A percentile compares a stretch with the other conserved stretches of the same genome.
These are phyloP conservation scores for Aspergillus costaricaensis DNA, from an alignment of 2,329 filamentous ascomycete species.

Conservation along the genomic window DNA sequence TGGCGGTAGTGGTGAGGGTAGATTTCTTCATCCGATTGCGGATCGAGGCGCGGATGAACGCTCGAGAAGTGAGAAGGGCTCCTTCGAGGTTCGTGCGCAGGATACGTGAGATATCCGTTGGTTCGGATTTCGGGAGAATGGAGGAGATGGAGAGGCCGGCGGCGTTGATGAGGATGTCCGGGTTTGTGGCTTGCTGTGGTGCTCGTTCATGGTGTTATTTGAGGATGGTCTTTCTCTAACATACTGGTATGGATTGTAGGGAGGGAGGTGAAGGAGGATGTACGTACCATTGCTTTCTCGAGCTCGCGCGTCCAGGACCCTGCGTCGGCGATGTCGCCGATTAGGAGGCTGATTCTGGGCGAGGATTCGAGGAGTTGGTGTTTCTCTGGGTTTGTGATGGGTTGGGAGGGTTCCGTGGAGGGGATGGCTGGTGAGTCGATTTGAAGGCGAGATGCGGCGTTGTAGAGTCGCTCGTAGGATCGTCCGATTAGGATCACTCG, in stretches of 20 bases:
- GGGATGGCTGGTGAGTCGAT: neutral
- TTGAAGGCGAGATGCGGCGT: slow-evolving; percentile 35
- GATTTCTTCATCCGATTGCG: slow-evolving; percentile 30
- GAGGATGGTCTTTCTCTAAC: no score
- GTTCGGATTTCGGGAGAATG: slow-evolving; percentile 59
- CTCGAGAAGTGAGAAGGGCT: slow-evolving; percentile 43
- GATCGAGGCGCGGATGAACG: slow-evolving; percentile 39
- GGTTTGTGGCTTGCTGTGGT: slow-evolving; percentile 12
- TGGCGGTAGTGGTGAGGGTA: no score
- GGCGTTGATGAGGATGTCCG: slow-evolving; percentile 73
- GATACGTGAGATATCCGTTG: slow-evolving; percentile 57
- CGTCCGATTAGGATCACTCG: slow-evolving; percentile 64
- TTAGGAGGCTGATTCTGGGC: slow-evolving; percentile 30
- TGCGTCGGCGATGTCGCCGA: slow-evolving; percentile 42
- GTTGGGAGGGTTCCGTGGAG: neutral
- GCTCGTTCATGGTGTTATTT: no score
- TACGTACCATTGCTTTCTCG: slow-evolving; percentile 41
- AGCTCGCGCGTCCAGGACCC: slow-evolving; percentile 38
- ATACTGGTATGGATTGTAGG: no score
- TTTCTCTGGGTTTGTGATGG: slow-evolving; percentile 7
- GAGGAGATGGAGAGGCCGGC: slow-evolving; percentile 71
- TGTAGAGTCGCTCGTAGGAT: slow-evolving; percentile 48
- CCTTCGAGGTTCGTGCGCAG: slow-evolving; percentile 69
- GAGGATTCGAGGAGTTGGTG: slow-evolving; percentile 17
- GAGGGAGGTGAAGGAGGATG: no score